A percentile compares a stretch with the other conserved stretches of the same genome.
Conservation (phyloP, 2,329 filamentous ascomycete genomes). For the Emericellopsis atlantica region DNA sequence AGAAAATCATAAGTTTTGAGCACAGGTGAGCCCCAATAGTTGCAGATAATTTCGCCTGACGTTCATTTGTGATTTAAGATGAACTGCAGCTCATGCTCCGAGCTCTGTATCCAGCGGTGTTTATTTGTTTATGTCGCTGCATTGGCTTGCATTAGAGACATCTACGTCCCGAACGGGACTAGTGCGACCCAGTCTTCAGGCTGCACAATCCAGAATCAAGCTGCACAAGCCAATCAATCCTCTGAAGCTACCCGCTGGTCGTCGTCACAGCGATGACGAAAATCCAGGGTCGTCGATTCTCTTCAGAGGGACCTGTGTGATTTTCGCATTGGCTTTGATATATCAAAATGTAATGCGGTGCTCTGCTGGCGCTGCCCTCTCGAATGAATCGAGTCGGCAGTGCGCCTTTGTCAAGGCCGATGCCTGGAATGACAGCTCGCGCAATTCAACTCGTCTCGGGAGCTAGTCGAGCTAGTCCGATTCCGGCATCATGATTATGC, state of each 20-base stretch:
- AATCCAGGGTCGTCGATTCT: not conserved
- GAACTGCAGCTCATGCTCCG: not conserved
- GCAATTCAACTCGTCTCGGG: not conserved
- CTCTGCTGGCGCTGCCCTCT: too few relatives aligned
- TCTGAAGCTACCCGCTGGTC: not conserved
- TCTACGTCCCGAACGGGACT: not conserved
- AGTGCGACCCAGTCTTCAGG: not conserved
- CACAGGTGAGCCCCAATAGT: too few relatives aligned
- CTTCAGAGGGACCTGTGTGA: too few relatives aligned
- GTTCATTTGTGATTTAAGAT: not conserved
- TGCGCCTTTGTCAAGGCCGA: too few relatives aligned
- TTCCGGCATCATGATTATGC: not conserved
- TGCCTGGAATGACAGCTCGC: too few relatives aligned
- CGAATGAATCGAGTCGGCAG: too few relatives aligned
- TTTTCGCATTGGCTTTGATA: too few relatives aligned
- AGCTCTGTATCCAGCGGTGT: not conserved
- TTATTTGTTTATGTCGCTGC: slow-evolving; percentile 3
- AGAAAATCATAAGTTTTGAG: too few relatives aligned
- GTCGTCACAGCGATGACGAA: slow-evolving; percentile 1
- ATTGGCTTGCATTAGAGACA: not conserved
- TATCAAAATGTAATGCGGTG: too few relatives aligned
- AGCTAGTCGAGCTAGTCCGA: not conserved
- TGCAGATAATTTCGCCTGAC: not conserved
- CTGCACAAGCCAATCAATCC: not conserved
- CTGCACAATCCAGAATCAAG: not conserved